phyloP scores from a whole-genome alignment of 495 filamentous ascomycete genomes.

The Rusavskia elegans region DNA sequence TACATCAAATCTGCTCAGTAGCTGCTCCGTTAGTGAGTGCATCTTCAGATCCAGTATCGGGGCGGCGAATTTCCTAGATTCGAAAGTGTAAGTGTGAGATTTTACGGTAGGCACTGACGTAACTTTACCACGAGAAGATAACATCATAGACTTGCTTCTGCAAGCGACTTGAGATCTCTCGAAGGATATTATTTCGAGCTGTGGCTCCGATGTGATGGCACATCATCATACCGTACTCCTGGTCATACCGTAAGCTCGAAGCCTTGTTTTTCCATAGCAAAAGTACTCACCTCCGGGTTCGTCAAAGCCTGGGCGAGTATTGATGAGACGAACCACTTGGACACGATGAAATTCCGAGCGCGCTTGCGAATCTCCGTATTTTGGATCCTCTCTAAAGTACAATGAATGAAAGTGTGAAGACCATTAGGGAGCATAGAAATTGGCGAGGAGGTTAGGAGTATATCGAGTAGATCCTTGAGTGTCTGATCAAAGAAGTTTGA shows the following conservation, averaged over 20 bases:
- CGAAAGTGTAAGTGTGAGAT: neutral
- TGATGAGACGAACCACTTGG: conserved; percentile 67
- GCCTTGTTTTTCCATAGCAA: neutral
- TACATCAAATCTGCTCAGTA: conserved; percentile 14
- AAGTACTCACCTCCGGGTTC: conserved; percentile 63
- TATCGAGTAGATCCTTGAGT: conserved; percentile 64
- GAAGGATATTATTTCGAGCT: conserved; percentile 75
- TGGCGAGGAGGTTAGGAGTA: conserved; percentile 51
- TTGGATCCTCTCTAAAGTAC: conserved; percentile 64
- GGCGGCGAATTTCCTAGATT: conserved; percentile 1
- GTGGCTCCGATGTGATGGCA: conserved; percentile 85
- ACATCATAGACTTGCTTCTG: conserved; percentile 51
- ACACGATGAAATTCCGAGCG: conserved; percentile 11
- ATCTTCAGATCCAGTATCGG: conserved; percentile 12
- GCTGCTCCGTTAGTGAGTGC: conserved; percentile 5
- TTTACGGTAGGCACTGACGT: too few relatives aligned
- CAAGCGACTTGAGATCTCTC: conserved; percentile 60
- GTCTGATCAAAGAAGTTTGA: conserved; percentile 84
- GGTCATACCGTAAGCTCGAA: neutral
- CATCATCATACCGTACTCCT: conserved; percentile 75
- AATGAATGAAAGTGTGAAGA: conserved; percentile 64
- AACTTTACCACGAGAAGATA: conserved; percentile 30
- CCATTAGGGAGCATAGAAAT: conserved; percentile 73
- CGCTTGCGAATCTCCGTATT: conserved; percentile 29
- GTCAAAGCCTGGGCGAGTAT: conserved; percentile 74